These are phyloP conservation scores for Apiospora malaysiana DNA, from an alignment of 2,329 filamentous ascomycete species.

Conservation along the genomic window DNA sequence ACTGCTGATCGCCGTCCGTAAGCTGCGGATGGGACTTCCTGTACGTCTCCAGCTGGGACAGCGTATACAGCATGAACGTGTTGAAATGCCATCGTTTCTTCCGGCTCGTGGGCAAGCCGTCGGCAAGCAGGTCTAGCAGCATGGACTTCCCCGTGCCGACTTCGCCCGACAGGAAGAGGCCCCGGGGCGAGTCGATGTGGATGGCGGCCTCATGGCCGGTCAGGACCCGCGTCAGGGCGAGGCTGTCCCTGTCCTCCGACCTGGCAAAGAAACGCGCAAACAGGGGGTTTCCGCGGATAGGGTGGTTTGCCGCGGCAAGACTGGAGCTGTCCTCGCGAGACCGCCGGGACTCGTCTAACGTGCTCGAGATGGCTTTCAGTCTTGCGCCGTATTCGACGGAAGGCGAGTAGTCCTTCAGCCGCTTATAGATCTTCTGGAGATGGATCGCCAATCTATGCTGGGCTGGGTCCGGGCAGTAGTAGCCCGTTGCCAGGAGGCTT, in stretches of 20 bases:
- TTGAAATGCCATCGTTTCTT: constrained; percentile 85
- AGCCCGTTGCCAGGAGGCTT: constrained; percentile 69
- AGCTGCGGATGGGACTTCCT: constrained; percentile 47
- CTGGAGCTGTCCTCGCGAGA: constrained; percentile 41
- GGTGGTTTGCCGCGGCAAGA: constrained; percentile 59
- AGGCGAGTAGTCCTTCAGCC: constrained; percentile 80
- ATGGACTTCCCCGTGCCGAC: constrained; percentile 86
- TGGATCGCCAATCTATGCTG: constrained; percentile 78
- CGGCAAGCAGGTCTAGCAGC: constrained; percentile 82
- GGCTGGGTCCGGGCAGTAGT: constrained; percentile 71
- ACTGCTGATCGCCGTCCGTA: constrained; percentile 51
- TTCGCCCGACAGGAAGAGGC: constrained; percentile 79
- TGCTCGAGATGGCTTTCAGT: constrained; percentile 63
- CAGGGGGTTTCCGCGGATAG: constrained; percentile 63
- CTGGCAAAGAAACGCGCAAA: constrained; percentile 65
- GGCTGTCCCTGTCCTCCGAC: constrained; percentile 59
- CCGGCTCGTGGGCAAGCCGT: constrained; percentile 73
- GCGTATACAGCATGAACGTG: constrained; percentile 81
- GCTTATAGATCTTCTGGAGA: constrained; percentile 76
- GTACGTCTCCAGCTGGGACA: constrained; percentile 73
- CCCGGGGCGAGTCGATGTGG: constrained; percentile 73
- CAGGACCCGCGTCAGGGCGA: constrained; percentile 72
- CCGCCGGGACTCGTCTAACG: constrained; percentile 45
- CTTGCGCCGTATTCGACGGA: constrained; percentile 70
- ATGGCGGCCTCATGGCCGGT: constrained; percentile 75